These are phyloP conservation scores for Zhuliangozyma parablackwelliae DNA, from an alignment of 1,139 yeast species.

Conservation along the genomic window DNA sequence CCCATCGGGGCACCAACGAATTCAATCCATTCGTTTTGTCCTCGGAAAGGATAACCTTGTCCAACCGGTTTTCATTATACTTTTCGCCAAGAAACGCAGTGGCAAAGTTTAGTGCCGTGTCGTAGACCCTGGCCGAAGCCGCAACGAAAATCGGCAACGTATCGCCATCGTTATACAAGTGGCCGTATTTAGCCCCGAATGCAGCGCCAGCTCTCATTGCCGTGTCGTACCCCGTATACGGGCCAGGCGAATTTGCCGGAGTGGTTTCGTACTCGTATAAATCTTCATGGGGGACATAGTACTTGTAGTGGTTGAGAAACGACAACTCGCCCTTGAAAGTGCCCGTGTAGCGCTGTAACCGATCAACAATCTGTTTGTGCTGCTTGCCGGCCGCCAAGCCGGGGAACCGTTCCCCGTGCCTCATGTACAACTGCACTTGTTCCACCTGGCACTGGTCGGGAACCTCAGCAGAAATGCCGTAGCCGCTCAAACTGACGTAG, in stretches of 20 bases:
- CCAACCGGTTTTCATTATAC: slow-evolving; percentile 12
- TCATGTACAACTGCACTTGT: slow-evolving; percentile 30
- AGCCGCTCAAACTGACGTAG: slow-evolving; percentile 30
- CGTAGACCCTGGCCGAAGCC: slow-evolving; percentile 27
- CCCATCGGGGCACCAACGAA: slow-evolving; percentile 27
- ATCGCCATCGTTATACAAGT: slow-evolving; percentile 17
- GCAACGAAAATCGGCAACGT: slow-evolving; percentile 29
- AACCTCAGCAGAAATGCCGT: slow-evolving; percentile 29
- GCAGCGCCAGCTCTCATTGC: slow-evolving; percentile 28
- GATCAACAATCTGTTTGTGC: slow-evolving; percentile 19
- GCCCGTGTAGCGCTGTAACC: slow-evolving; percentile 16
- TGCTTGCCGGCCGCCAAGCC: slow-evolving; percentile 19
- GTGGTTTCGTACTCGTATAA: slow-evolving; percentile 28
- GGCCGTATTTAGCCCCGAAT: slow-evolving; percentile 26
- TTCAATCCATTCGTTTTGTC: slow-evolving; percentile 22
- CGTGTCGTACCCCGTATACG: slow-evolving; percentile 22
- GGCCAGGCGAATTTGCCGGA: slow-evolving; percentile 19
- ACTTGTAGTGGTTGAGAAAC: slow-evolving; percentile 23
- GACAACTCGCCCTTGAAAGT: slow-evolving; percentile 19
- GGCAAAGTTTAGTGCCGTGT: slow-evolving; percentile 26
- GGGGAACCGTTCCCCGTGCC: slow-evolving; percentile 40
- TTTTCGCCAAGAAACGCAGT: slow-evolving; percentile 25
- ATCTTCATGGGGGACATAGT: slow-evolving; percentile 19
- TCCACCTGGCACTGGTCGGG: slow-evolving; percentile 30
- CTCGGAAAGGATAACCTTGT: slow-evolving; percentile 22